Conservation (phyloP, 2,329 filamentous ascomycete species). For the Biscogniauxia sp. region DNA sequence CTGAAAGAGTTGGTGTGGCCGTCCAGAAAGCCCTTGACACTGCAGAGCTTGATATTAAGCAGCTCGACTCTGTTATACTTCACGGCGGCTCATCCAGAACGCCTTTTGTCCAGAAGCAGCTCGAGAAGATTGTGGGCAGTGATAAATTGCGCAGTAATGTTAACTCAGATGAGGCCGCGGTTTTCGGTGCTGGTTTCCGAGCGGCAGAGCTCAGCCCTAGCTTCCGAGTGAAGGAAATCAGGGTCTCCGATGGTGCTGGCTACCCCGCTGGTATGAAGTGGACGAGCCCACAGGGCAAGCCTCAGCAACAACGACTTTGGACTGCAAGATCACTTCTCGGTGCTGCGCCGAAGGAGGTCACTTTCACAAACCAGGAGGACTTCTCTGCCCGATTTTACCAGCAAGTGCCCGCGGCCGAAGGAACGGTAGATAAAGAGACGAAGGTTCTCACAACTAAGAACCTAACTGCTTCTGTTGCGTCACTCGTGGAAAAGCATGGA, state of each 20-base stretch:
- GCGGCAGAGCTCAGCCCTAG: constrained; percentile 88
- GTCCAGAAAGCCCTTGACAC: constrained; percentile 72
- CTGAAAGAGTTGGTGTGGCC: constrained; percentile 64
- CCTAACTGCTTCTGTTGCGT: constrained; percentile 76
- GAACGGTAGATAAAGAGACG: constrained; percentile 56
- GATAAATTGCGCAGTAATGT: constrained; percentile 90
- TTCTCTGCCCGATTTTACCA: constrained; percentile 81
- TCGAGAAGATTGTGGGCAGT: constrained; percentile 72
- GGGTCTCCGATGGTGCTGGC: constrained; percentile 70
- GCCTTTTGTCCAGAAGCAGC: constrained; percentile 87
- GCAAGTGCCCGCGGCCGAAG: constrained; percentile 51
- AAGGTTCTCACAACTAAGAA: constrained; percentile 75
- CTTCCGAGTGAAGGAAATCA: constrained; percentile 97
- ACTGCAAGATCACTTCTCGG: constrained; percentile 73
- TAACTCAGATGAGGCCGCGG: constrained; percentile 94
- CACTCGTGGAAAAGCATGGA: constrained; percentile 74
- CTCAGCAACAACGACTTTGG: constrained; percentile 80
- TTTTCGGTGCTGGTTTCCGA: constrained; percentile 93
- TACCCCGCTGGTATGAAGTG: constrained; percentile 78
- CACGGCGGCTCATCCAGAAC: constrained; percentile 89
- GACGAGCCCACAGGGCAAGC: constrained; percentile 64
- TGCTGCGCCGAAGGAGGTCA: constrained; percentile 75
- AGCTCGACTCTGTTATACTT: constrained; percentile 87
- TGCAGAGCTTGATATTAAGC: constrained; percentile 68
- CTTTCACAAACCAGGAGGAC: constrained; percentile 78